These are phyloP conservation scores for Eimeria sp. DNA, from an alignment of 169 alveolate genomes.

Conservation along the genomic window DNA sequence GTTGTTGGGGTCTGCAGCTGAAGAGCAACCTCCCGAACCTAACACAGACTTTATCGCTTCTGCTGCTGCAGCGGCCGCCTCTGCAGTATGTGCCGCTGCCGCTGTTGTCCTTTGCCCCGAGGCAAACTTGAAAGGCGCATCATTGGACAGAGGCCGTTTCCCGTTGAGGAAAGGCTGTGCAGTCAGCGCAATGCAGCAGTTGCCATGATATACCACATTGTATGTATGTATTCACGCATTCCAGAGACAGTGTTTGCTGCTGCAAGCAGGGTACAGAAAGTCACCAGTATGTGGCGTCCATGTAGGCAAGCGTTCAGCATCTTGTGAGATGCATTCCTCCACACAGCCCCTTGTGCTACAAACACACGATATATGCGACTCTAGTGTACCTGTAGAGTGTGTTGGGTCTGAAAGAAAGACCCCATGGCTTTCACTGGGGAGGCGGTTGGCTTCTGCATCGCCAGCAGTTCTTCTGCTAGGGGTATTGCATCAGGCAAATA, in stretches of 20 bases:
- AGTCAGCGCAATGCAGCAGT: neutral
- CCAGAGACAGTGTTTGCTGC: neutral
- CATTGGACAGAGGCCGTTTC: neutral
- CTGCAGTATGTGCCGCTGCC: neutral
- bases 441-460: neutral
- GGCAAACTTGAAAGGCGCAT: neutral
- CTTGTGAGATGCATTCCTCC: neutral
- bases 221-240: neutral
- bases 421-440: neutral
- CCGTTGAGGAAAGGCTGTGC: neutral
- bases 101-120: neutral
- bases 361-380: neutral
- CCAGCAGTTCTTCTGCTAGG: neutral
- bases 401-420: neutral
- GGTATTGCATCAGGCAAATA: neutral
- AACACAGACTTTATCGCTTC: neutral
- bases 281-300: neutral
- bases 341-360: neutral
- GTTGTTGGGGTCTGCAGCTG: neutral
- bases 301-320: neutral
- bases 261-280: neutral
- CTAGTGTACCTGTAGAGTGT: neutral
- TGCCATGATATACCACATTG: neutral
- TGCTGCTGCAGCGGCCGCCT: constrained; percentile 17
- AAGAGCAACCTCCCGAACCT: neutral